A percentile compares a stretch with the other conserved stretches of the same genome.
Conservation (phyloP, 1,139 yeast species). For the Saccharomyces hybrid region DNA sequence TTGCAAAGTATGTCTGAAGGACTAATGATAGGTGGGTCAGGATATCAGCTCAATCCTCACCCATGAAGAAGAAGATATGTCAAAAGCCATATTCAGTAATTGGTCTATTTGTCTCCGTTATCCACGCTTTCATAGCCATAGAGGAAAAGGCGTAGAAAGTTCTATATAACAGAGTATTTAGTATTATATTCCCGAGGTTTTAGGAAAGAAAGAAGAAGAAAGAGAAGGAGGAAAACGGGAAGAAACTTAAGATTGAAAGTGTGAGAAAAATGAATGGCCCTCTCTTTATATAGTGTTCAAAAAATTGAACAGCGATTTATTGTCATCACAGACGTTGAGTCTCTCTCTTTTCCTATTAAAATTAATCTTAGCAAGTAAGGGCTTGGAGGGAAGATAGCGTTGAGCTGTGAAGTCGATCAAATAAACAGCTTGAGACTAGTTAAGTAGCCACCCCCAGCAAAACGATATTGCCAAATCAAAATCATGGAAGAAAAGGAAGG, state of each 20-base stretch:
- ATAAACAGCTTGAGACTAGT: too few relatives aligned
- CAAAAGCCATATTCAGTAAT: conserved; percentile 6
- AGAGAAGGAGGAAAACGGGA: background rate
- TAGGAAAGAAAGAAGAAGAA: background rate
- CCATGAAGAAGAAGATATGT: conserved; percentile 3
- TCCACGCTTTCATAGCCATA: conserved; percentile 54
- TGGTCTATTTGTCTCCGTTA: conserved; percentile 53
- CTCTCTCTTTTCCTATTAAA: background rate
- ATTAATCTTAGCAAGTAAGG: background rate
- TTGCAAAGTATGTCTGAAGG: conserved; percentile 8
- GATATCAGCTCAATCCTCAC: conserved; percentile 1
- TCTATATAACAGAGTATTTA: conserved; percentile 45
- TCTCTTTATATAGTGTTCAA: background rate
- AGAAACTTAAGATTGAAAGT: background rate
- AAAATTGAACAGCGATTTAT: background rate
- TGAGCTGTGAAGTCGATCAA: background rate
- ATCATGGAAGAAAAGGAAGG: conserved; percentile 1
- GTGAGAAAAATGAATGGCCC: background rate
- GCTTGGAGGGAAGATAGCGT: background rate
- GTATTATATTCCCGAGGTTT: conserved; percentile 11
- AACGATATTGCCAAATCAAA: background rate
- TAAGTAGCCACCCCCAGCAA: background rate
- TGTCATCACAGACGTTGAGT: background rate
- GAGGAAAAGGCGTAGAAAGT: conserved; percentile 41
- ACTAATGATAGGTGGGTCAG: conserved; percentile 4